Percentiles rank a stretch among this genome's conserved stretches.
These are phyloP conservation scores for Starmerella sp. DNA, from an alignment of 805 yeast genomes.

Conservation along the genomic window DNA sequence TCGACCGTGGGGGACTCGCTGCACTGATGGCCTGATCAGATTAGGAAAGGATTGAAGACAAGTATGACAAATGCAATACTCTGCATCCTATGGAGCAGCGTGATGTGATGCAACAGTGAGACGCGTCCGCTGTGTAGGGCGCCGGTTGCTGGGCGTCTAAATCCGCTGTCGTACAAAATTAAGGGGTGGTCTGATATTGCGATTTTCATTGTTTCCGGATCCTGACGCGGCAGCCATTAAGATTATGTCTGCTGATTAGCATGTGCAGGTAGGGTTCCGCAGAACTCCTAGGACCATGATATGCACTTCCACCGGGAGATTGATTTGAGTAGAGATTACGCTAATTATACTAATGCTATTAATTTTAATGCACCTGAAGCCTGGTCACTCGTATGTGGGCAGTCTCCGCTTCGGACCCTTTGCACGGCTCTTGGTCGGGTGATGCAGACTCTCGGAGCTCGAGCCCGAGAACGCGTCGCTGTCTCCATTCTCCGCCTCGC, in stretches of 20 bases:
- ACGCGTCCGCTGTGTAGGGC: too few relatives aligned
- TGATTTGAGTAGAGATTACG: too few relatives aligned
- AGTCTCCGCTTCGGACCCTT: conserved; percentile 20
- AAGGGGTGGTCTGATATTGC: too few relatives aligned
- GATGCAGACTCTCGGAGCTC: conserved; percentile 15
- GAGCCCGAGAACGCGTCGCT: conserved; percentile 7
- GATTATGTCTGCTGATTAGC: background rate
- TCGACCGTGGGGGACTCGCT: background rate
- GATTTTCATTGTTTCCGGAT: too few relatives aligned
- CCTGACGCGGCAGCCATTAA: too few relatives aligned
- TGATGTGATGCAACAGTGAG: background rate
- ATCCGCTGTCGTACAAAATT: too few relatives aligned
- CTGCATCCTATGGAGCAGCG: background rate
- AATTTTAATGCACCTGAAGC: background rate
- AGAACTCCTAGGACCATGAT: background rate
- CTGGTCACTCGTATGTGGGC: conserved; percentile 9
- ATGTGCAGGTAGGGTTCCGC: background rate
- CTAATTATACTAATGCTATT: background rate
- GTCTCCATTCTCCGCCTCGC: conserved; percentile 7
- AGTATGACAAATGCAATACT: background rate
- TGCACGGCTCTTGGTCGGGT: conserved; percentile 17
- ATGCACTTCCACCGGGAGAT: too few relatives aligned
- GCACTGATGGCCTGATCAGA: background rate
- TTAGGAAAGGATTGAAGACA: background rate
- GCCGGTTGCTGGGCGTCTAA: too few relatives aligned